Evolutionary conservation across 1,284 basidiomycete species (phyloP), one percentile per base, ranked within the genome.

Genomic region (Fomitopsis pinicola): DNA sequence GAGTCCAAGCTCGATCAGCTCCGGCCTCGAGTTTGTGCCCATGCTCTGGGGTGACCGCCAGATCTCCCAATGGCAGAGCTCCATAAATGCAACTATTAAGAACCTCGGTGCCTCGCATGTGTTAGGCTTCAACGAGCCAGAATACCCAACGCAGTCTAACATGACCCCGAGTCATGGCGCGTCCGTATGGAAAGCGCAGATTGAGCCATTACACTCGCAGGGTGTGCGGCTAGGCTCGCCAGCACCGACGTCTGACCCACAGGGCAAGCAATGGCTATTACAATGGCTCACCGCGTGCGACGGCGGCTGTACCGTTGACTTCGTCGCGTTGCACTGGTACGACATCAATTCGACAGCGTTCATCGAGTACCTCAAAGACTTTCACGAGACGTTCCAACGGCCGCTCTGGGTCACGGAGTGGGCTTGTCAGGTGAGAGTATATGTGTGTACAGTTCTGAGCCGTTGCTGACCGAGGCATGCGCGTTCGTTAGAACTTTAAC

Each of bases 351-450:
- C 75, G 6, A 70, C 72, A 7, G 69, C 70, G 44, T 78, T 82
- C 66, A 71, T 76, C 42, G 62, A 69, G 22, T 77, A 78, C 59
- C 65, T 81, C 14, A 64, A 74, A 35, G 76, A 78, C 56, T 79
- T 77, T 62, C 74, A 80, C 63, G 55, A 72, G 5, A 75, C 76
- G 0, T 81, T 77, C 67, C 66, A 75, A 54, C 62, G 68, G n/a
- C 76, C 76, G 1, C 68, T 82, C 10, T 80, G 78, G 78, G 73
- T 82, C 1, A 80, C 80, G 3, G 81, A 80, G 66, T 75, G 73
- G 75, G 75, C 73, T 0, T 73, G 72, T 61, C 72, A 75, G 68
- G 73, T 75, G 48, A 8, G 64, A 33, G 28, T 19, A 19, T 40
- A 30, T 33, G 33, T 38, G 35, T 50, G 26, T 28, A 28, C 1